These are phyloP conservation scores for Suhomyces faveliae DNA, from an alignment of 805 yeast genomes.

Conservation along the genomic window DNA sequence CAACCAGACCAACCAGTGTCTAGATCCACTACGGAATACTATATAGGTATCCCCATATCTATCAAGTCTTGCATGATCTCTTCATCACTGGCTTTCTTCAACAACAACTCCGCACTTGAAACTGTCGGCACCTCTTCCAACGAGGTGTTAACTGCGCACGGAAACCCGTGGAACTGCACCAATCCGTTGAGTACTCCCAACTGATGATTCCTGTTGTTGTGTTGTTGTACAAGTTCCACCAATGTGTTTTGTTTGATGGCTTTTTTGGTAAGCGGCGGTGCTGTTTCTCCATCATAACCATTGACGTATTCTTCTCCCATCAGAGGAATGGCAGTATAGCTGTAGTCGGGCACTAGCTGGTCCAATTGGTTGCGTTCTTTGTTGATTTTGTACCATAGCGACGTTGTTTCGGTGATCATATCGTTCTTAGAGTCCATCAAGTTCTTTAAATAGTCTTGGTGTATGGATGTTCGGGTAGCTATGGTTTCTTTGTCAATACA, in stretches of 20 bases:
- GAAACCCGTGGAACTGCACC: conserved; percentile 68
- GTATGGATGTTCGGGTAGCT: conserved; percentile 75
- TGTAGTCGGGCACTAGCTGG: conserved; percentile 55
- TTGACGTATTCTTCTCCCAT: conserved; percentile 14
- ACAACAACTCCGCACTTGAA: conserved; percentile 32
- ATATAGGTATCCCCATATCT: conserved; percentile 51
- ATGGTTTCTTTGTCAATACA: conserved; percentile 79
- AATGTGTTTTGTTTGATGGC: conserved; percentile 35
- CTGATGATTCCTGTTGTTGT: conserved; percentile 67
- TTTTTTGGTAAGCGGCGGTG: conserved; percentile 29
- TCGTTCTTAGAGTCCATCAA: conserved; percentile 63
- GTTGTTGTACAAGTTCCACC: conserved; percentile 54
- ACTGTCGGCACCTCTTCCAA: conserved; percentile 19
- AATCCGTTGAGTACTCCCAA: conserved; percentile 70
- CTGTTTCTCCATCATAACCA: conserved; percentile 6
- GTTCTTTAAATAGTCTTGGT: conserved; percentile 76
- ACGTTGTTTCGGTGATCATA: conserved; percentile 71
- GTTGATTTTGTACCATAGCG: conserved; percentile 88
- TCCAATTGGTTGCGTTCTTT: conserved; percentile 84
- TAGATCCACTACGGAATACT: too few relatives aligned
- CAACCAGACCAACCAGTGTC: too few relatives aligned
- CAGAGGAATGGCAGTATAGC: conserved; percentile 41
- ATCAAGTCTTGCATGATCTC: conserved; percentile 73
- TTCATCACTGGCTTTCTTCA: conserved; percentile 62
- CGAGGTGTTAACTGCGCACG: conserved; percentile 63